Percentiles rank a stretch among this genome's conserved stretches.
These are phyloP conservation scores for Zea mays DNA, from an alignment of 176 grass and related monocot genomes.

Conservation along the genomic window DNA sequence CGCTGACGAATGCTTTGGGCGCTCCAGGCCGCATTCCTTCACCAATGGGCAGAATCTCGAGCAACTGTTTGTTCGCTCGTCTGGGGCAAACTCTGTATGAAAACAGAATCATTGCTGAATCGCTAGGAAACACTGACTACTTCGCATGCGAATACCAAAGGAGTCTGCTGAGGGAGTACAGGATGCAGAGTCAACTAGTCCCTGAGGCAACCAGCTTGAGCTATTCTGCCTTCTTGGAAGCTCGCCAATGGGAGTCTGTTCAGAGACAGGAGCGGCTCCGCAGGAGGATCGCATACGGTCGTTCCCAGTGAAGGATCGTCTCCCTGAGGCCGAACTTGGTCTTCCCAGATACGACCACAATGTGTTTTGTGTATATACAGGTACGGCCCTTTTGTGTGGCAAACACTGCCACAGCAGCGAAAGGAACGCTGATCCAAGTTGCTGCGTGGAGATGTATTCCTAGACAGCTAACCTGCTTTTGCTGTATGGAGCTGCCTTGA, in stretches of 20 bases:
- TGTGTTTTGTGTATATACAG: conserved; percentile 13
- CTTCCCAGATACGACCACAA: neutral
- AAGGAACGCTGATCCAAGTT: neutral
- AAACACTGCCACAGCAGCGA: neutral
- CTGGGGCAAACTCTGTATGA: conserved; percentile 1
- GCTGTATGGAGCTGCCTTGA: conserved; percentile 14
- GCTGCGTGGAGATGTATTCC: neutral
- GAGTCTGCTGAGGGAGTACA: neutral
- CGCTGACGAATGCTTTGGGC: neutral
- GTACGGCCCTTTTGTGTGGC: conserved; percentile 28
- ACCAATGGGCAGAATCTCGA: neutral
- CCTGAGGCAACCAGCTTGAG: conserved; percentile 15
- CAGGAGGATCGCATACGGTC: neutral
- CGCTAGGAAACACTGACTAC: neutral
- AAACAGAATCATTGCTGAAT: neutral
- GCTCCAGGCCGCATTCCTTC: neutral
- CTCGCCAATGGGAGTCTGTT: neutral
- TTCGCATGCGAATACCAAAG: neutral
- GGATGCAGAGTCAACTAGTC: neutral
- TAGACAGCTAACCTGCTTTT: conserved; percentile 18
- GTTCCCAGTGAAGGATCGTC: neutral
- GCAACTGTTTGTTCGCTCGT: neutral
- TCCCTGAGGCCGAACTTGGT: neutral
- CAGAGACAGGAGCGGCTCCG: neutral
- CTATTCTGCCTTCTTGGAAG: conserved; percentile 19